phyloP scores from a whole-genome alignment of 2,329 filamentous ascomycete genomes.

The Talaromyces sp. region DNA sequence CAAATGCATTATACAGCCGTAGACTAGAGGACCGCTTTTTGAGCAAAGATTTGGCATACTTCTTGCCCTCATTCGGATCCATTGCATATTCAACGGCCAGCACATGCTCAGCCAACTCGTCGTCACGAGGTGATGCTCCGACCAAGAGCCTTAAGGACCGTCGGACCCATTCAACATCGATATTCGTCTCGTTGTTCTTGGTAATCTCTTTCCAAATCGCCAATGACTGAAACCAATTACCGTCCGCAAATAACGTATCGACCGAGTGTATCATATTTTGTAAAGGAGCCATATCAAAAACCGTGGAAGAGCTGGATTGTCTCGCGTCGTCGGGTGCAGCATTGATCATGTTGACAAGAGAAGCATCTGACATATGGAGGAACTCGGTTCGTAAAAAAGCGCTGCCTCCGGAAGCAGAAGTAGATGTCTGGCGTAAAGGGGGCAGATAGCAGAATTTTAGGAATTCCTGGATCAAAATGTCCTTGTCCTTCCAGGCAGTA shows the following conservation, averaged over 20 bases:
- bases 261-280: conserved; percentile 39
- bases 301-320: conserved; percentile 22
- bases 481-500: conserved; percentile 28
- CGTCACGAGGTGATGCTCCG: conserved; percentile 36
- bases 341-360: conserved; percentile 14
- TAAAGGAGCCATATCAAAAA: conserved; percentile 29
- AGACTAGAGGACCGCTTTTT: conserved; percentile 61
- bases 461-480: conserved; percentile 63
- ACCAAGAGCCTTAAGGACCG: conserved; percentile 57
- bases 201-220: conserved; percentile 26
- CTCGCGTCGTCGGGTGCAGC: conserved; percentile 22
- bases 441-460: conserved; percentile 64
- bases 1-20: conserved; percentile 73
- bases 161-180: conserved; percentile 46
- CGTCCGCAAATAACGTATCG: conserved; percentile 51
- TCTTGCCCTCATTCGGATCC: conserved; percentile 55
- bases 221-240: conserved; percentile 44
- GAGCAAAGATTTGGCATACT: conserved; percentile 67
- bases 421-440: conserved; percentile 35
- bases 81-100: conserved; percentile 61
- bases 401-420: conserved; percentile 46
- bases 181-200: conserved; percentile 26
- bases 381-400: conserved; percentile 48
- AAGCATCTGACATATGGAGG: conserved; percentile 25
- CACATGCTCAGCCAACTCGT: conserved; percentile 61